phyloP scores from a whole-genome alignment of 2,329 filamentous ascomycete genomes.

The Allantophomopsis cytisporea region DNA sequence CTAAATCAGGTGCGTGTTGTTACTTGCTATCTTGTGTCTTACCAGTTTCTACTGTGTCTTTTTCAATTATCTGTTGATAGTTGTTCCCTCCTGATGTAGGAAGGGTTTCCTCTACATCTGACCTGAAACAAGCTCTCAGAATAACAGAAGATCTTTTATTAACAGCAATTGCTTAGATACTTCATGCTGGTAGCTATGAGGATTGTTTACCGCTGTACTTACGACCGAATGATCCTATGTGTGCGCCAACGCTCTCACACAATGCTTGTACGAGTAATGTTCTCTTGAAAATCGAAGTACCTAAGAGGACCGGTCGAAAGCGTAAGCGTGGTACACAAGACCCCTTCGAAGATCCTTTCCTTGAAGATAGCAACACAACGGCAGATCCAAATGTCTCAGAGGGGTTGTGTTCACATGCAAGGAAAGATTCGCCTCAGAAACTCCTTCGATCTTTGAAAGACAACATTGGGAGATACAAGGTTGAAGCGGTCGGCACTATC shows the following conservation, averaged over 20 bases:
- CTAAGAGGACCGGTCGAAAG: slow-evolving; percentile 75
- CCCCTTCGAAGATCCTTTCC: slow-evolving; percentile 35
- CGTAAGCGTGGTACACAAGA: slow-evolving; percentile 65
- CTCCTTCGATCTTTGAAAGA: slow-evolving; percentile 55
- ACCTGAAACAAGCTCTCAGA: background rate
- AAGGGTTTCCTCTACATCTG: slow-evolving; percentile 5
- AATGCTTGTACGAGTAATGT: slow-evolving; percentile 70
- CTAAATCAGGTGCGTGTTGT: slow-evolving; percentile 14
- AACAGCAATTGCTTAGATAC: slow-evolving; percentile 20
- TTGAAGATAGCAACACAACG: background rate
- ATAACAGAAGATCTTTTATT: no score
- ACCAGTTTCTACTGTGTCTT: background rate
- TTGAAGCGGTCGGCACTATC: slow-evolving; percentile 60
- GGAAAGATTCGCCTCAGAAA: slow-evolving; percentile 36
- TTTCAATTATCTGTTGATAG: slow-evolving; percentile 1
- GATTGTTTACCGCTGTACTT: slow-evolving; percentile 56
- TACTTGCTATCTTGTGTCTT: no score
- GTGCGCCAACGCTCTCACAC: slow-evolving; percentile 65
- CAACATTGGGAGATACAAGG: slow-evolving; percentile 50
- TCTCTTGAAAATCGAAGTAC: slow-evolving; percentile 74
- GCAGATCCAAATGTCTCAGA: background rate
- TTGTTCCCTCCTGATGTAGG: no score
- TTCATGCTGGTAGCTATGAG: slow-evolving; percentile 28
- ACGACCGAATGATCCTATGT: slow-evolving; percentile 65
- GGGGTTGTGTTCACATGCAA: slow-evolving; percentile 23